Base-by-base conservation (phyloP, 148 eudicot genomes). In the Rheum nobile region DNA sequence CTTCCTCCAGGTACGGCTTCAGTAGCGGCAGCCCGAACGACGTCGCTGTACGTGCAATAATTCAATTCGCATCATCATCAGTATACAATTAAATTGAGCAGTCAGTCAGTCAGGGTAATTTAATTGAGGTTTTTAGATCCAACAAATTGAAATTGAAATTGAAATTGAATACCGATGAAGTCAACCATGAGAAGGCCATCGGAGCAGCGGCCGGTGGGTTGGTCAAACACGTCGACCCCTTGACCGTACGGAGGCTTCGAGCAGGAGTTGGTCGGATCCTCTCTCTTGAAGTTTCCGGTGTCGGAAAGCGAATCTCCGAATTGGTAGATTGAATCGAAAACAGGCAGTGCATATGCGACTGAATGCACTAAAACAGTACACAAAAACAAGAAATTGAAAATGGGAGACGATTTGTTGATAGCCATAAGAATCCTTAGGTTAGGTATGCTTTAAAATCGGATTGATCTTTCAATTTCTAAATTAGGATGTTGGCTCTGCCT, bases 171-270 rank as follows among this genome's bases (percentile, higher is more conserved):
- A 83, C 88, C 88, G 61, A 80, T 42, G 43, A 71, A 82, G 46
- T 85, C 88, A 10, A 85, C 80, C 72, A 85, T 85, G 9, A 85
- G 75, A 21, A 83, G 80, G 46, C 88, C 88, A 29, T 85, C 77
- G 14, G 88, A 85, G 54, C 81, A 80, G 22, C 82, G 82, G 4
- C 85, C 82, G 1, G 85, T 85, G 41, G 70, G 67, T 0, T 9
- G 31, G 32, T 57, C 67, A 3, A 57, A 65, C 10, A 34, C 6
- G 13, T 83, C 82, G 68, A 28, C 41, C 7, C 59, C 59, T 41
- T 71, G 13, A 6, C 83, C 83, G 44, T 81, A 81, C 21, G 83
- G 83, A 10, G 29, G 6, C 24, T 7, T 10, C 28, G 55, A 38
- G 24, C 24, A 61, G 3, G 44, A 16, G 8, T n/a, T 17, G 22